Evolutionary conservation across 1,139 yeast species (phyloP).

Genomic region (Pichiaceae sp.): DNA sequence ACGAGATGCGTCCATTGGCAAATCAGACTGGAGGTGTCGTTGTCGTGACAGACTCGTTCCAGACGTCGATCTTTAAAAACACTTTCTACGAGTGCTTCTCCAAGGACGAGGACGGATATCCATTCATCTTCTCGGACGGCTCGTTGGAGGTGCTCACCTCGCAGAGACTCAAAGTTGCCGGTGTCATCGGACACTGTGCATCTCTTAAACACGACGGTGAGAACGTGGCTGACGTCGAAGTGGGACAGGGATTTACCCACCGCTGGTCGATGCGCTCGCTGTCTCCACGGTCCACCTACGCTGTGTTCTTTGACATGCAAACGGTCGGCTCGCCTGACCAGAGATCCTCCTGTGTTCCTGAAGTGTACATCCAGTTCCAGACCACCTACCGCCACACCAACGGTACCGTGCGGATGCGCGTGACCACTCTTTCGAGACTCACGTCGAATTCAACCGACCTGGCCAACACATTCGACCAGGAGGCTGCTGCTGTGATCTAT

Average conservation of each 20-base stretch:
- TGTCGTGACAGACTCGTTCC: conserved; percentile 88
- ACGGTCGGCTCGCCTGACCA: conserved; percentile 31
- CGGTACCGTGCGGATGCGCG: conserved; percentile 80
- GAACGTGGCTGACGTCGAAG: conserved; percentile 85
- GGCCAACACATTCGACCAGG: conserved; percentile 83
- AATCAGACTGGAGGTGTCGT: conserved; percentile 92
- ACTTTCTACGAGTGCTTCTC: conserved; percentile 80
- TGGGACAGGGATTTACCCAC: conserved; percentile 88
- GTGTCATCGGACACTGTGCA: conserved; percentile 89
- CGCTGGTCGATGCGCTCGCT: conserved; percentile 79
- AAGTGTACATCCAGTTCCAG: conserved; percentile 58
- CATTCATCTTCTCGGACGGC: conserved; percentile 84
- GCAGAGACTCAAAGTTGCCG: conserved; percentile 81
- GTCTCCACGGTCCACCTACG: conserved; percentile 82
- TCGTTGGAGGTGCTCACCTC: conserved; percentile 83
- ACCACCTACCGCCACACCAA: conserved; percentile 76
- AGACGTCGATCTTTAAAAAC: conserved; percentile 94
- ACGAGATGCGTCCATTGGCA: conserved; percentile 87
- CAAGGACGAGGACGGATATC: conserved; percentile 78
- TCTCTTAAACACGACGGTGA: conserved; percentile 50
- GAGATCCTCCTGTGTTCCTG: conserved; percentile 33
- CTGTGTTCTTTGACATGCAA: conserved; percentile 79
- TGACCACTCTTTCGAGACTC: conserved; percentile 53
- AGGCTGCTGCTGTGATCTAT: conserved; percentile 96
- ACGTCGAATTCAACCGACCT: conserved; percentile 26